Evolutionary conservation across 2,329 filamentous ascomycete genomes (phyloP), one percentile per base, ranked within the genome.

Genomic region (Orbilia blumenaviensis): DNA sequence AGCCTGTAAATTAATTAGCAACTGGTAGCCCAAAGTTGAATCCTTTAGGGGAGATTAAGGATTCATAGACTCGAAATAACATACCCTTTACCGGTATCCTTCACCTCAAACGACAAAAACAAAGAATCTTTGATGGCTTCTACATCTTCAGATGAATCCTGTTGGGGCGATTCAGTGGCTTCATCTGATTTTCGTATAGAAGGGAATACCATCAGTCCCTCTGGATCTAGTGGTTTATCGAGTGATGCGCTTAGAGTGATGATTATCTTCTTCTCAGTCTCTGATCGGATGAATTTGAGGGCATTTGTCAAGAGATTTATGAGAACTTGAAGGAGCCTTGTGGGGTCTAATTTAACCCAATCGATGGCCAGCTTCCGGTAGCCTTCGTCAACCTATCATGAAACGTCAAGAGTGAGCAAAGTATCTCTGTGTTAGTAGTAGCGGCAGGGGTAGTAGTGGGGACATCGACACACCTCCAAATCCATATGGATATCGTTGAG

Each of bases 31-130:
- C n/a, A n/a, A n/a, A n/a, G n/a, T n/a, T n/a, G n/a, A n/a, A n/a
- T n/a, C n/a, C n/a, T n/a, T n/a, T n/a, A n/a, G n/a, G n/a, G n/a
- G n/a, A n/a, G n/a, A n/a, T n/a, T n/a, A n/a, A n/a, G n/a, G n/a
- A n/a, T n/a, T n/a, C n/a, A n/a, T n/a, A n/a, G n/a, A n/a, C n/a
- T n/a, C n/a, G n/a, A n/a, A 14, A 32, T 32, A 1, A 56, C 52
- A 21, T 32, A 67, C 69, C 91, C 91, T 64, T 91, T 89, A 0
- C 92, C 92, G 0, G 91, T 93, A 80, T 95, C 92, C 78, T 89
- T 87, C 21, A 95, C 91, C 46, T 90, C 88, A 76, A 95, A 91
- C 64, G 89, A 86, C 29, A 95, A 85, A 80, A 87, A 92, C 0
- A 89, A 84, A 1, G 86, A 85, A 60, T 90, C 85, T 1, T 86